Base-by-base conservation (phyloP, 2,329 filamentous ascomycete genomes). In the Trichoderma pleuroti region DNA sequence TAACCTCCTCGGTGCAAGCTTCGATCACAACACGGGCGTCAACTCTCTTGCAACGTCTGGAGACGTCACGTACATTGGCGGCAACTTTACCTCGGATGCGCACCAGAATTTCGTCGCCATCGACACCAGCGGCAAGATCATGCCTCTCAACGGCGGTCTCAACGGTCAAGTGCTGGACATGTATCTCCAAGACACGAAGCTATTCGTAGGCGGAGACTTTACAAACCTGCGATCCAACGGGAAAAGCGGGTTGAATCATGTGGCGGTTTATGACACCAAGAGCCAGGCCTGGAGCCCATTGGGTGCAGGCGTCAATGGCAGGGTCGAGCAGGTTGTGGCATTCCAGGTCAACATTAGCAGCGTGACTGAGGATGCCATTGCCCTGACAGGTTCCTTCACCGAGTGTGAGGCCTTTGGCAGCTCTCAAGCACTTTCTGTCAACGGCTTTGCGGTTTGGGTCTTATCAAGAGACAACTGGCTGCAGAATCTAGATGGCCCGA, bases 371-470 rank as follows among this genome's bases (percentile, higher is more conserved):
- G 87, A 88, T 14, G 93, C 92, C 26, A 86, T 98, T 73, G 90
- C 91, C 2, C 84, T 99, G 71, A 95, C 90, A 62, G 96, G 96
- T 7, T 85, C 89, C 72, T 99, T 99, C 79, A 86, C 87, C 18
- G 84, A 89, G 68, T 88, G 97, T 72, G 86, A 91, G 32, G 87
- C 86, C 0, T 95, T 93, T 75, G 88, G 84, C 42, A 84, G 84
- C 73, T 90, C 90, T 74, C 80, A 85, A 8, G 86, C 89, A 11
- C 85, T 90, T 32, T 76, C 86, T 10, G 92, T 90, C 0, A 81
- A 88, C 64, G 94, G 94, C 2, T 93, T 99, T 76, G 95, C 93
- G 16, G 85, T 98, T 46, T 99, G 96, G 96, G 91, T 98, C 9
- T 93, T 93, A 4, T 97, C 94, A 4, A 85, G 87, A 72, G 86